phyloP scores from a whole-genome alignment of 2,329 filamentous ascomycete genomes.

The Fusarium verticillioides region DNA sequence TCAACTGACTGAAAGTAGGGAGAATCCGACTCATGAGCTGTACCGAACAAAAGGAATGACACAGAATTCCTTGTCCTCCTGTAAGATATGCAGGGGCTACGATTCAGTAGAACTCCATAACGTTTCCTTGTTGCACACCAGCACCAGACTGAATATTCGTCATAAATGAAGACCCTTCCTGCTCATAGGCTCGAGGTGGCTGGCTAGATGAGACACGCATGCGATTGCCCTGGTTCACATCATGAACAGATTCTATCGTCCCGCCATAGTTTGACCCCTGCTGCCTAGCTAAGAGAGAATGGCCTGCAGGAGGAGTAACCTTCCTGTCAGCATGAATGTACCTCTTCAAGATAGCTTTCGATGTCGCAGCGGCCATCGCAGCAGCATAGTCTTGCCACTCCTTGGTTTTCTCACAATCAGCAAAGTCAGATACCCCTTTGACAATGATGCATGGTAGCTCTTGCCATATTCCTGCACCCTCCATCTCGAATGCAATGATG shows the following conservation, averaged over 20 bases:
- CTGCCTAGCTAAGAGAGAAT: neutral
- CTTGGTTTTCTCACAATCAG: neutral
- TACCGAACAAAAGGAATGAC: no score
- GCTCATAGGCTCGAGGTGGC: neutral
- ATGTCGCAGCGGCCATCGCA: neutral
- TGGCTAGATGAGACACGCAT: neutral
- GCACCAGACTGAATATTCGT: neutral
- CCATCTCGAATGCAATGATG: slow-evolving; percentile 48
- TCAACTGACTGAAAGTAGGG: no score
- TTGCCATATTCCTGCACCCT: slow-evolving; percentile 48
- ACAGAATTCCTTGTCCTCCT: neutral
- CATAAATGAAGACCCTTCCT: neutral
- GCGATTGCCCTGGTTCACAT: neutral
- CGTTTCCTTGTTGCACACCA: neutral
- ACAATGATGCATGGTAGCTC: slow-evolving; percentile 52
- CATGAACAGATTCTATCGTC: neutral
- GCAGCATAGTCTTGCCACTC: slow-evolving; percentile 12
- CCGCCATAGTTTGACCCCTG: neutral
- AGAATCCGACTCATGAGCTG: no score
- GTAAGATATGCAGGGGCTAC: no score
- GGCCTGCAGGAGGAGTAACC: fast-evolving
- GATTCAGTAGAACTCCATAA: neutral
- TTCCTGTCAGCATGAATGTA: neutral
- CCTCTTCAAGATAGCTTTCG: neutral
- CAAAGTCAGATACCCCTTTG: slow-evolving; percentile 33